Base-by-base conservation (phyloP, 768 basidiomycete genomes). In the Mycena leptocephala region DNA sequence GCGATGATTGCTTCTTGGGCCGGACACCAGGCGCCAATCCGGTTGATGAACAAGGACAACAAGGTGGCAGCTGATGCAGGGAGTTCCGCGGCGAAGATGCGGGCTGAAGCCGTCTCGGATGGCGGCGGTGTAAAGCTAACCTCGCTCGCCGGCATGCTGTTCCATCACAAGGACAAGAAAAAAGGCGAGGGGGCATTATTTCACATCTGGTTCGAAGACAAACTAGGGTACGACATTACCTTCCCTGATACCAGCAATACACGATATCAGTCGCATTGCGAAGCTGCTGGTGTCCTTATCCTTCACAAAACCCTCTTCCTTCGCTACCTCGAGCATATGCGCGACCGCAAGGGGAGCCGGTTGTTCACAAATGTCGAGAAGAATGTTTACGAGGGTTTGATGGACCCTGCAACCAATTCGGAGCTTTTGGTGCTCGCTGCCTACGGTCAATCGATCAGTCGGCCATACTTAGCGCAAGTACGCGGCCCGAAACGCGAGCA, bases 131-230 rank as follows among this genome's bases (percentile, higher is more conserved):
- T 35, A 13, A 59, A 59, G n/a, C 35, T 59, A 1, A 33, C 30
- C 4, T 16, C 28, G 16, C 77, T 83, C 20, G 78, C 81, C 10
- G 84, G 84, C 3, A 78, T 78, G 2, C 62, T 86, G 10, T 82
- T 85, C 51, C 74, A 83, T 59, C 66, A 86, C 75, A 85, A 86
- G 75, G 79, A 84, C 68, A 81, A 86, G 63, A 87, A 86, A 72
- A 84, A 84, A 51, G 86, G 86, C 26, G 78, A 84, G 58, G 81
- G 83, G 70, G 81, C 84, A 75, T 24, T 66, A 2, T 79, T 80
- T 64, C 33, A 70, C 3, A 69, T 30, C 53, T 81, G 76, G 70
- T 80, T 71, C 76, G 20, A 33, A 18, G 59, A 69, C n/a, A 30
- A 79, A 51, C 24, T 76, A 24, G 70, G 70, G 43, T 67, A 13